Evolutionary conservation across 169 alveolate species (phyloP), one percentile per base, ranked within the genome.

Genomic region (Babesia ovis): DNA sequence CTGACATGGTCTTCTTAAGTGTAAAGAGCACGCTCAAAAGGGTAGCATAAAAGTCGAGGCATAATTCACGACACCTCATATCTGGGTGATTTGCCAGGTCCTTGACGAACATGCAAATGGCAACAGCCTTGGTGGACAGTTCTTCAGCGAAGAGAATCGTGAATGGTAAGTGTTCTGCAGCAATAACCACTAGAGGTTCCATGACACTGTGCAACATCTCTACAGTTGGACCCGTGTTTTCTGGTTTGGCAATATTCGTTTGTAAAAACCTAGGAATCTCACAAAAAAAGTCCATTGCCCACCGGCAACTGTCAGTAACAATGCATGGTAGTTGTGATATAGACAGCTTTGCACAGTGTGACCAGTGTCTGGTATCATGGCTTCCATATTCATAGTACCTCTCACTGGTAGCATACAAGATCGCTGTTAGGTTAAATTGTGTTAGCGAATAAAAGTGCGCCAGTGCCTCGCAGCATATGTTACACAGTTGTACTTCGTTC

Each of bases 251-350:
- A 16, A 46, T 43, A 25, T n/a, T 12, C 50, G 59, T 64, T 39
- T 27, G 16, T 1, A 16, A 42, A 4, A 20, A 34, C 53, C 4
- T 12, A 1, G 18, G 1, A 6, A 64, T 12, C 53, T 64, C 62
- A 20, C 57, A 45, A 4, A 64, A n/a, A 50, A 64, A 64, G 41
- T 64, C 61, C 53, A 64, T 50, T 2, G 74, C 74, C 74, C 62
- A 64, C 16, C 18, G 31, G 39, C 74, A 64, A 22, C 74, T 64
- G 37, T 64, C 74, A 23, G 51, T 64, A 12, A 64, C 61, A 0
- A 64, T n/a, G 54, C 62, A 48, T 37, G 74, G 74, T n/a, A 64
- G 27, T 35, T 34, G 42, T 6, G 74, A 2, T 11, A 64, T 50
- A 22, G 61, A 20, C 20, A 18, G 48, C 35, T 64, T 64, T 1